Conservation (phyloP, 1,139 yeast genomes). For the Scheffersomyces cryptocercus region DNA sequence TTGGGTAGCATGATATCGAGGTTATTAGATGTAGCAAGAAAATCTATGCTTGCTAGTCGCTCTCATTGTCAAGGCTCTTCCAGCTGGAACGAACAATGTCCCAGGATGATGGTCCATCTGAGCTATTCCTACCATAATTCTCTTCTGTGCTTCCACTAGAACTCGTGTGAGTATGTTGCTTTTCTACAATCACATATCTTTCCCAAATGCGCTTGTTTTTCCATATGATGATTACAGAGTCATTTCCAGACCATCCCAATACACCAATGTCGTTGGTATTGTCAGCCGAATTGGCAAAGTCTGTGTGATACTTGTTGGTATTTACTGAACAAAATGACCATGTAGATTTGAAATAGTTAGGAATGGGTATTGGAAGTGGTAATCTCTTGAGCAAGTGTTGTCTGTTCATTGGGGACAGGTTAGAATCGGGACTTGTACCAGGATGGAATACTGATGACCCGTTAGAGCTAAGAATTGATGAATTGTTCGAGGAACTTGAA, state of each 20-base stretch:
- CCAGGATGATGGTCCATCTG: constrained; percentile 33
- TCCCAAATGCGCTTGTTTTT: constrained; percentile 77
- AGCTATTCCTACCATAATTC: no score
- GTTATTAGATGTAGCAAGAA: background rate
- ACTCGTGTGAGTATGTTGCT: constrained; percentile 1
- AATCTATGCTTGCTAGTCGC: background rate
- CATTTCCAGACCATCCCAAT: constrained; percentile 79
- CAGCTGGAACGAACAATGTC: constrained; percentile 74
- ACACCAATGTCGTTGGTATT: constrained; percentile 58
- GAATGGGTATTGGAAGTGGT: constrained; percentile 62
- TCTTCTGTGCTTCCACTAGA: background rate
- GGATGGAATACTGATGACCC: constrained; percentile 8
- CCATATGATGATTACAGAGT: constrained; percentile 72
- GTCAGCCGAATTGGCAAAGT: constrained; percentile 7
- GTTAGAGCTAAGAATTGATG: constrained; percentile 3
- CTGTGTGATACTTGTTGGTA: constrained; percentile 47
- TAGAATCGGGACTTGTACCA: constrained; percentile 7
- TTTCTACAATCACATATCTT: constrained; percentile 67
- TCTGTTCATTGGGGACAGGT: constrained; percentile 42
- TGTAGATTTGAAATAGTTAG: constrained; percentile 76
- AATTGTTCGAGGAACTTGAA: constrained; percentile 3
- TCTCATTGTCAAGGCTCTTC: constrained; percentile 55
- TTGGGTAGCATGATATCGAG: no score
- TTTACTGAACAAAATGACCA: constrained; percentile 90
- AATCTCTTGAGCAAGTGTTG: constrained; percentile 67